Evolutionary conservation across 495 filamentous ascomycete species (phyloP), one percentile per base, ranked within the genome.

Genomic region (Penicillium goetzii): DNA sequence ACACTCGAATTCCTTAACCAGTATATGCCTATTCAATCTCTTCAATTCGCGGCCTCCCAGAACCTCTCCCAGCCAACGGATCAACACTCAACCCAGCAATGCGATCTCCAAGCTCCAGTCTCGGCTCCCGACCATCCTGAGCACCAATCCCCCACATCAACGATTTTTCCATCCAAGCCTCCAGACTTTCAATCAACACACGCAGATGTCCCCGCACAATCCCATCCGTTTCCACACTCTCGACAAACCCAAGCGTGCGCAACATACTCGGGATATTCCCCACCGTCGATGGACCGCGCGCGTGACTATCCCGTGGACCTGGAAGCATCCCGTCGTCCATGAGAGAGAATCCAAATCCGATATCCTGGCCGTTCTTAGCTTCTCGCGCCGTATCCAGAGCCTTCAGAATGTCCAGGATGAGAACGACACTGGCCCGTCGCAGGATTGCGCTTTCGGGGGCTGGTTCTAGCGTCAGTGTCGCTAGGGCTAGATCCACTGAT

Each of bases 121-220:
- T 56, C 12, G 73, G 69, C 63, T 73, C 72, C 28, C 60, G 43
- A 47, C 66, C 59, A 49, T 65, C 53, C 17, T 65, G 69, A n/a
- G 55, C 67, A 52, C 74, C 75, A 51, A 78, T 73, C 0, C 77
- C 72, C 73, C 79, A 81, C 58, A 84, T 67, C 56, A 85, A 55
- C 19, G 75, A 77, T 71, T 84, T 86, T 74, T 90, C 78, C 63
- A 85, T 79, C 89, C 88, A 92, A 23, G 84, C 86, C 72, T 90
- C 85, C 63, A 96, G 63, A 50, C 85, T 89, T 75, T 92, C 91
- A 50, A 89, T 72, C 57, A 94, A 84, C 58, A 85, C 87, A 25
- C 79, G 80, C 25, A 90, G 84, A 80, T 96, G 90, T 53, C 88
- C 85, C 61, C 84, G 83, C 14, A 93, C 90, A 68, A 95, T 78